phyloP scores from a whole-genome alignment of 2,329 filamentous ascomycete species.

The Fusarium chuoi region DNA sequence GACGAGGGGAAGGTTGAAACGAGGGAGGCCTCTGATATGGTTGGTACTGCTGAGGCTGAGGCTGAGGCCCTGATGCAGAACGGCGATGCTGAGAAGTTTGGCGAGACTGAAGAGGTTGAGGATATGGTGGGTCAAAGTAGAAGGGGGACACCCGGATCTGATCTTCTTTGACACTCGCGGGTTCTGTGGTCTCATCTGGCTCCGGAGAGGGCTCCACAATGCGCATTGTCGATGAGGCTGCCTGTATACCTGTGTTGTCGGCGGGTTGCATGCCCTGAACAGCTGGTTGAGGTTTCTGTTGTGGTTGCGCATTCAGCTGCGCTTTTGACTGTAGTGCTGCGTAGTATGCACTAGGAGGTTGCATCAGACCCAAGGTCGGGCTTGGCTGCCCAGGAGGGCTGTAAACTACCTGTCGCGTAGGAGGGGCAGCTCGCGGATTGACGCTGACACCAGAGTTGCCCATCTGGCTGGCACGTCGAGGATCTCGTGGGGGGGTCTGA shows the following conservation, averaged over 20 bases:
- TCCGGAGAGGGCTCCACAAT: constrained; percentile 51
- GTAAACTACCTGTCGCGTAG: constrained; percentile 46
- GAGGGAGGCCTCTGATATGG: constrained; percentile 32
- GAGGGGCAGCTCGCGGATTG: constrained; percentile 44
- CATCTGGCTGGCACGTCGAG: constrained; percentile 33
- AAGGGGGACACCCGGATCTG: constrained; percentile 34
- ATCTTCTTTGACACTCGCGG: not conserved
- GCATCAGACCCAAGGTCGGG: constrained; percentile 53
- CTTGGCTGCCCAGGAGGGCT: constrained; percentile 55
- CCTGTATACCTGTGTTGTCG: constrained; percentile 36
- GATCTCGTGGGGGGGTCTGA: constrained; percentile 43
- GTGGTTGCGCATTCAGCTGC: not conserved
- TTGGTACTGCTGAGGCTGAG: constrained; percentile 20
- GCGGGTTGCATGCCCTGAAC: constrained; percentile 13
- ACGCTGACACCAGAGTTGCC: not conserved
- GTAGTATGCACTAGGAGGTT: constrained; percentile 25
- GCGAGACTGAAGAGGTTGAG: constrained; percentile 34
- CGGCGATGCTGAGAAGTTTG: constrained; percentile 30
- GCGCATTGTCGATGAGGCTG: constrained; percentile 52
- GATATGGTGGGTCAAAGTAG: constrained; percentile 39
- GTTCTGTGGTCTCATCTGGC: constrained; percentile 40
- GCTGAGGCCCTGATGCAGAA: constrained; percentile 20
- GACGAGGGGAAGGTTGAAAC: constrained; percentile 27
- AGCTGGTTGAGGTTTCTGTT: constrained; percentile 7
- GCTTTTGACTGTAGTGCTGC: not conserved